Evolutionary conservation across 176 grass and related monocot species (phyloP).

Genomic region (Otatea glauca): DNA sequence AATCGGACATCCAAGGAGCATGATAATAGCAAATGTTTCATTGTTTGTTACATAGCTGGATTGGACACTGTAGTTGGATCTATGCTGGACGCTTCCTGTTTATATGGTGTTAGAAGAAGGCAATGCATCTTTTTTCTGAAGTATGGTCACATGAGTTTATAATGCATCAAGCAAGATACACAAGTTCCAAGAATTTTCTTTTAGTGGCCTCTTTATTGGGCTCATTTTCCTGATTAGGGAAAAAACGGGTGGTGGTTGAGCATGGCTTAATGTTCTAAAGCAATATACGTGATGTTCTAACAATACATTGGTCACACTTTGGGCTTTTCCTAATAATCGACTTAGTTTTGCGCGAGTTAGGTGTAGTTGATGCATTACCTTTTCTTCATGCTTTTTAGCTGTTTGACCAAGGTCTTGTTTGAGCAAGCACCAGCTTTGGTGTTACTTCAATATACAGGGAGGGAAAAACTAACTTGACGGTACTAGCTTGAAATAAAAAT

Average conservation of each 20-base stretch:
- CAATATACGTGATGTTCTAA: constrained; percentile 5
- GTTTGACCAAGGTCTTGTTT: neutral
- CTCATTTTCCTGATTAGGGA: constrained; percentile 22
- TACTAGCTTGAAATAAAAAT: neutral
- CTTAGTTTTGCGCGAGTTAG: constrained; percentile 33
- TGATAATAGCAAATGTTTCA: constrained; percentile 4
- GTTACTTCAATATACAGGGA: neutral
- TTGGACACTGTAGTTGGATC: neutral
- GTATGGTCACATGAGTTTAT: neutral
- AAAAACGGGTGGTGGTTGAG: constrained; percentile 21
- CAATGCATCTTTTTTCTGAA: constrained; percentile 10
- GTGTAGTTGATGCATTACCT: constrained; percentile 33
- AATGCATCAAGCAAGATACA: neutral
- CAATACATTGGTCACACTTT: constrained; percentile 5
- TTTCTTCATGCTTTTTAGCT: constrained; percentile 24
- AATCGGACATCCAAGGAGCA: neutral
- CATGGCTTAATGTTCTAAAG: constrained; percentile 14
- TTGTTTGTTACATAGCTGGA: neutral
- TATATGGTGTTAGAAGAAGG: constrained; percentile 16
- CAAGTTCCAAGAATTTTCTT: neutral
- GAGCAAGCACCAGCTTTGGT: neutral
- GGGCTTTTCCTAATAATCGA: neutral
- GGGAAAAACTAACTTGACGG: constrained; percentile 26
- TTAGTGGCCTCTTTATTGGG: constrained; percentile 5
- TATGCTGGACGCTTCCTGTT: neutral